These are phyloP conservation scores for Fusarium euwallaceae DNA, from an alignment of 2,329 filamentous ascomycete genomes.

Conservation along the genomic window DNA sequence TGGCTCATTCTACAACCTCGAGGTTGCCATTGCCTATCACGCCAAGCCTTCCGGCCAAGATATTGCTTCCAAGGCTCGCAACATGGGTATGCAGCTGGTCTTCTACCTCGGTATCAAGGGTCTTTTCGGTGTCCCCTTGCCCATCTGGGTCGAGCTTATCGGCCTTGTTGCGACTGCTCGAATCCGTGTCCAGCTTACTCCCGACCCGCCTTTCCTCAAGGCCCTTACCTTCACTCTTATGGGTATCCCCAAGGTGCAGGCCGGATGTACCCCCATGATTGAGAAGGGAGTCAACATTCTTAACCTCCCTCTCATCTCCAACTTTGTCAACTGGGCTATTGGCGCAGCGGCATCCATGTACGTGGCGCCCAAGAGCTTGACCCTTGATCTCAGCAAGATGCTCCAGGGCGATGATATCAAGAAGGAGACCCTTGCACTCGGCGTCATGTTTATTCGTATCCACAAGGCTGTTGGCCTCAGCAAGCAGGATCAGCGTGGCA, in stretches of 20 bases:
- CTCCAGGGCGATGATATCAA: constrained; percentile 91
- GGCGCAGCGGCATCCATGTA: constrained; percentile 89
- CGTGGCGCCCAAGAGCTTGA: constrained; percentile 94
- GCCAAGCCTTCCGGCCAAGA: constrained; percentile 79
- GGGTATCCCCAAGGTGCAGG: constrained; percentile 90
- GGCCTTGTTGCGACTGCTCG: constrained; percentile 91
- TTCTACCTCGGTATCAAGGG: constrained; percentile 95
- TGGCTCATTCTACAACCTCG: constrained; percentile 92
- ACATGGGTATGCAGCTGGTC: constrained; percentile 97
- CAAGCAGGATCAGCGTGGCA: constrained; percentile 89
- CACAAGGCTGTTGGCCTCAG: constrained; percentile 88
- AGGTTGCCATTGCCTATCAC: constrained; percentile 92
- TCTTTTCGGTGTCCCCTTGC: constrained; percentile 88
- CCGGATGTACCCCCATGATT: constrained; percentile 93
- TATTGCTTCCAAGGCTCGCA: constrained; percentile 85
- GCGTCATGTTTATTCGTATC: constrained; percentile 92
- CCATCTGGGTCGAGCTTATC: constrained; percentile 90
- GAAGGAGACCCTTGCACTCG: constrained; percentile 88
- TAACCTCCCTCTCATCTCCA: constrained; percentile 92
- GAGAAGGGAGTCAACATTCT: constrained; percentile 90
- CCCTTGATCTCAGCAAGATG: constrained; percentile 90
- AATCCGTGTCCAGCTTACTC: constrained; percentile 85
- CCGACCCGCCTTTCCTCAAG: constrained; percentile 92
- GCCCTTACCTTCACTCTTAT: constrained; percentile 93
- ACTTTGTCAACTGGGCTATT: constrained; percentile 97